Evolutionary conservation across 2,329 filamentous ascomycete genomes (phyloP).

Genomic region (Annulohypoxylon truncatum): DNA sequence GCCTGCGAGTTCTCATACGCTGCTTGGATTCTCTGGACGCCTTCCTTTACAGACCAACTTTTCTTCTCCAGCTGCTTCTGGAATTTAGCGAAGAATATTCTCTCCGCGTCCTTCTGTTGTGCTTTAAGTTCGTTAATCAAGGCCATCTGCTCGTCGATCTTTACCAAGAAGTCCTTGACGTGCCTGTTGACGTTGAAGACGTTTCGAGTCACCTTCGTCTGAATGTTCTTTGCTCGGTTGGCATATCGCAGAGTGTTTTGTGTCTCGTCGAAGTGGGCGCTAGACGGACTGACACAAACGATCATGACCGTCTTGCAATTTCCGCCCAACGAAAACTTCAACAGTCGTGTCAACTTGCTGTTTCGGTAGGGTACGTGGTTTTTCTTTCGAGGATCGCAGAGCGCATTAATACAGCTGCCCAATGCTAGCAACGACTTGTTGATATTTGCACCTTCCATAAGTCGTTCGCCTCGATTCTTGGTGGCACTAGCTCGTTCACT

Average conservation of each 20-base stretch:
- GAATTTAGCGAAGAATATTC: constrained; percentile 85
- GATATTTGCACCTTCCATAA: constrained; percentile 97
- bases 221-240: constrained; percentile 98
- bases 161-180: constrained; percentile 98
- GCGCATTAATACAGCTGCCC: constrained; percentile 97
- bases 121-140: constrained; percentile 95
- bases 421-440: constrained; percentile 97
- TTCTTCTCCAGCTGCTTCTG: constrained; percentile 90
- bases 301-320: constrained; percentile 99
- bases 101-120: constrained; percentile 90
- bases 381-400: constrained; percentile 90
- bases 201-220: constrained; percentile 99
- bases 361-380: constrained; percentile 98
- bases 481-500: constrained; percentile 96
- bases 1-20: constrained; percentile 84
- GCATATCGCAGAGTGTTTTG: constrained; percentile 98
- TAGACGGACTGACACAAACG: constrained; percentile 96
- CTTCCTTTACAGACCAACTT: constrained; percentile 79
- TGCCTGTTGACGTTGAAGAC: constrained; percentile 99
- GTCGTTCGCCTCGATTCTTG: constrained; percentile 91
- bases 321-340: constrained; percentile 96
- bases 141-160: constrained; percentile 98
- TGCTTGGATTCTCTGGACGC: constrained; percentile 79
- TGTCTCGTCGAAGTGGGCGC: constrained; percentile 96
- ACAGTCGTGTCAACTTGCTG: constrained; percentile 92